Percentiles rank a stretch among this genome's conserved stretches.
Conservation (phyloP, 139 green algal species). For the Tetradesmus lagerheimii region DNA sequence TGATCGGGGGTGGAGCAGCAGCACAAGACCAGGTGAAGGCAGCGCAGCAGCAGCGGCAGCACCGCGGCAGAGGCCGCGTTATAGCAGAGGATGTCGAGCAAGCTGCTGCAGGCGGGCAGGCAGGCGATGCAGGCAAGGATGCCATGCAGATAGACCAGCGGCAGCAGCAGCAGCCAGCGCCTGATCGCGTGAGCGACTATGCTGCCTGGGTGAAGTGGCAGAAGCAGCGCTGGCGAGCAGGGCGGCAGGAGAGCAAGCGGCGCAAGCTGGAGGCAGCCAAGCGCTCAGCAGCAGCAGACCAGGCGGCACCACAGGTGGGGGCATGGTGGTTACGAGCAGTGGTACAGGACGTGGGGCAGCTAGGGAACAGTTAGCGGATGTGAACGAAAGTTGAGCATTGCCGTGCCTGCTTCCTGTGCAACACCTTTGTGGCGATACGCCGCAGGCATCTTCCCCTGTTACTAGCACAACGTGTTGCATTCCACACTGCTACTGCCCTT, state of each 20-base stretch:
- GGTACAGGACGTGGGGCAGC: too few species aligned
- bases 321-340: too few species aligned
- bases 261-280: constrained; percentile 53
- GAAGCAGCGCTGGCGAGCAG: constrained; percentile 83
- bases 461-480: too few species aligned
- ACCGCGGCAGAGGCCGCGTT: background rate
- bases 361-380: too few species aligned
- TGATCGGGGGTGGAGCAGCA: constrained; percentile 35
- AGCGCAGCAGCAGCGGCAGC: constrained; percentile 18
- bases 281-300: constrained; percentile 1
- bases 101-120: constrained; percentile 26
- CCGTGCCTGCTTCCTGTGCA: too few species aligned
- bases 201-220: constrained; percentile 81
- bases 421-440: too few species aligned
- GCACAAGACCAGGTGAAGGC: background rate
- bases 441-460: too few species aligned
- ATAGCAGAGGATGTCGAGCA: background rate
- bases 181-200: constrained; percentile 69
- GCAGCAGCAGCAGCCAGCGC: constrained; percentile 26
- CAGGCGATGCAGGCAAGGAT: background rate
- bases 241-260: constrained; percentile 59
- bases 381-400: too few species aligned
- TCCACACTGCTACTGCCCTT: too few species aligned
- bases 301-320: constrained; percentile 40
- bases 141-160: background rate